Evolutionary conservation across 305 asterid species (phyloP), one percentile per base, ranked within the genome.

Genomic region (Fraxinus albicans): DNA sequence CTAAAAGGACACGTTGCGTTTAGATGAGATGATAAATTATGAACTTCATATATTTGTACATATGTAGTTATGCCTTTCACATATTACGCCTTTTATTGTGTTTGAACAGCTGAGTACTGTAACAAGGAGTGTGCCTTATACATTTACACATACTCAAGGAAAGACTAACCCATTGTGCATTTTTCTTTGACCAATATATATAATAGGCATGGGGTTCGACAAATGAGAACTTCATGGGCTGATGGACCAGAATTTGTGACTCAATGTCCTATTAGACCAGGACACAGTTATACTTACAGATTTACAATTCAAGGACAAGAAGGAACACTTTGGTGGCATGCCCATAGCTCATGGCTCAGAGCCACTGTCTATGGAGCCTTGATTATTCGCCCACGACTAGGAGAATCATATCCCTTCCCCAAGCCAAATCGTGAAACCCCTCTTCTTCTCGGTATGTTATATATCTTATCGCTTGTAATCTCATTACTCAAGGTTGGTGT

Each of bases 261-360:
- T 10, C 98, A 93, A 35, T 93, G 98, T 79, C 98, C 98, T 0
- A 92, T 93, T 35, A 89, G 91, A 80, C 94, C 98, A 0, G 95
- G 95, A 75, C 80, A 82, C 38, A 86, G 91, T 77, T 93, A 93
- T 82, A 91, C 95, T 2, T 93, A 93, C 83, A 87, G 92, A 9
- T 93, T 90, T 67, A 91, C 93, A 0, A 93, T 93, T 53, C 89
- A 90, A 82, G 91, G 91, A 10, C 98, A 93, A 73, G 98, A 89
- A 81, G 97, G 97, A 17, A 93, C 97, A 0, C 89, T 93, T 0
- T 93, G 96, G 98, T 93, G 97, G 97, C 97, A 93, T 75, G 97
- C 97, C 17, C 97, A 93, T 84, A 93, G 97, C 74, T 88, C 95
- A 1, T 92, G 94, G 95, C 91, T 93, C 50, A 86, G 97, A 82